A percentile compares a stretch with the other conserved stretches of the same genome.
These are phyloP conservation scores for Alloascoidea africana DNA, from an alignment of 805 yeast species.

Conservation along the genomic window DNA sequence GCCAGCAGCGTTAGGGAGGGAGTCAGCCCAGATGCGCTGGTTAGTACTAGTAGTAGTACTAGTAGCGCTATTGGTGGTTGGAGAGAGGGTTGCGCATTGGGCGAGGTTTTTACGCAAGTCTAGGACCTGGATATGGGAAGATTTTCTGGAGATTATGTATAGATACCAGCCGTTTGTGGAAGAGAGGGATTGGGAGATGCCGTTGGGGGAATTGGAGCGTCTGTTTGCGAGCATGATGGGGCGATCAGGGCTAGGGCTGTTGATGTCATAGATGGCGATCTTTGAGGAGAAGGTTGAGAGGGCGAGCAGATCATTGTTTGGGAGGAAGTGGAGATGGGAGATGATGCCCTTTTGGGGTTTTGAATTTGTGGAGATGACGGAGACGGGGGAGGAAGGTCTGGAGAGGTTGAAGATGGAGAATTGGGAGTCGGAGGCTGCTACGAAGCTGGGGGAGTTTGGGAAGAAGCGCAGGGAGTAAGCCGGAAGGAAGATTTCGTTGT, in stretches of 20 bases:
- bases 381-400: conserved; percentile 6
- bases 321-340: background rate
- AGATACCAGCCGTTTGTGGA: background rate
- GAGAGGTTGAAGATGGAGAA: conserved; percentile 5
- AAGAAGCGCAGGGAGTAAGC: conserved; percentile 5
- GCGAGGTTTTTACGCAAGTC: background rate
- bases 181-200: background rate
- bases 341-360: background rate
- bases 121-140: background rate
- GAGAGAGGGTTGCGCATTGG: background rate
- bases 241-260: background rate
- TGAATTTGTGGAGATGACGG: conserved; percentile 1
- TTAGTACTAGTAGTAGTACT: background rate
- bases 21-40: background rate
- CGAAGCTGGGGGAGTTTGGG: conserved; percentile 2
- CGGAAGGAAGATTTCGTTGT: conserved; percentile 5
- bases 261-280: no score
- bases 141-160: background rate
- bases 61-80: no score
- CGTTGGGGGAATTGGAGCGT: no score
- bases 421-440: conserved; percentile 5
- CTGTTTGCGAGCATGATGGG: no score
- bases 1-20: background rate
- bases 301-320: background rate
- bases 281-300: no score